Percentiles rank a stretch among this genome's conserved stretches.
phyloP scores from a whole-genome alignment of 1,139 yeast genomes.

The Geotrichum histeridarum region DNA sequence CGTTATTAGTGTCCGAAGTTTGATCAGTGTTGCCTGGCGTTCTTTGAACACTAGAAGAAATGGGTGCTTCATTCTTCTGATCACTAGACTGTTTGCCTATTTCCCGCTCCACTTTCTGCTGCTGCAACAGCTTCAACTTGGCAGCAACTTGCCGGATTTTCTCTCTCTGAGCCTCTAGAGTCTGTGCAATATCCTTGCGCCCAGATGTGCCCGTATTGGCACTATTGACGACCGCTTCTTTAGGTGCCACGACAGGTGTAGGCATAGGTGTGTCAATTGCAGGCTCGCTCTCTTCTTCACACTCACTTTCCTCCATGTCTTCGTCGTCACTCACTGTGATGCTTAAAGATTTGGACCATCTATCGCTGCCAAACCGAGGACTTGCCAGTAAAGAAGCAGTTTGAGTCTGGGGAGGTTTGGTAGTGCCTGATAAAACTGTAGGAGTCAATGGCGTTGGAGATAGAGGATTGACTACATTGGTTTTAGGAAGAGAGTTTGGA shows the following conservation, averaged over 20 bases:
- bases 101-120: constrained; percentile 1
- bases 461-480: background rate
- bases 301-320: background rate
- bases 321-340: constrained; percentile 9
- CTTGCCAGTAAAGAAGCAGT: background rate
- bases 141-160: constrained; percentile 10
- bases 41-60: background rate
- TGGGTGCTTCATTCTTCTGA: background rate
- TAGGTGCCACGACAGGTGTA: background rate
- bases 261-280: background rate
- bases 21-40: background rate
- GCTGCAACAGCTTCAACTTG: constrained; percentile 2
- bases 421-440: background rate
- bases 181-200: background rate
- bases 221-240: background rate
- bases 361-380: constrained; percentile 16
- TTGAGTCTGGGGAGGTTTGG: background rate
- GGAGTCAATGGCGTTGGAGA: background rate
- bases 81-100: no score
- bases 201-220: background rate
- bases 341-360: constrained; percentile 15
- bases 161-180: constrained; percentile 10
- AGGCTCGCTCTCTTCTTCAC: background rate
- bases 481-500: background rate
- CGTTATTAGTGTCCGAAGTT: background rate